These are phyloP conservation scores for Astrocystis sublimbata DNA, from an alignment of 495 filamentous ascomycete species.

Conservation along the genomic window DNA sequence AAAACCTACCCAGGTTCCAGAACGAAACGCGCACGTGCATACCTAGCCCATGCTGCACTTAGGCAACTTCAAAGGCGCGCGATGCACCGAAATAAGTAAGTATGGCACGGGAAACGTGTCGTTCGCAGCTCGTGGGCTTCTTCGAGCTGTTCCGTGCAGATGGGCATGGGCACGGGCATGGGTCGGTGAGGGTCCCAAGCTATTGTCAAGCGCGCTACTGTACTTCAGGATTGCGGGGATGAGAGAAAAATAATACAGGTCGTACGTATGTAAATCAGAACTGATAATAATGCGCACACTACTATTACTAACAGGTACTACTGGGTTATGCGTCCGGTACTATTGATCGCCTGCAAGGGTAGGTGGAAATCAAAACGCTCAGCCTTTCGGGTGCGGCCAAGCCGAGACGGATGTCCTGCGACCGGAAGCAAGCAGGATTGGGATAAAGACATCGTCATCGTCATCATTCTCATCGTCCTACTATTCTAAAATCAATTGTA, in stretches of 20 bases:
- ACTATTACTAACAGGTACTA: too few relatives aligned
- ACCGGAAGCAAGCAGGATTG: background rate
- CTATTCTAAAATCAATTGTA: too few relatives aligned
- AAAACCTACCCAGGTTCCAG: background rate
- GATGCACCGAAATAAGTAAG: background rate
- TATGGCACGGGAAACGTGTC: background rate
- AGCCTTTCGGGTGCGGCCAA: conserved; percentile 10
- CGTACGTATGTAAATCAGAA: too few relatives aligned
- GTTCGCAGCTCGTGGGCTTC: background rate
- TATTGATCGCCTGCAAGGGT: conserved; percentile 6
- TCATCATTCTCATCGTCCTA: too few relatives aligned
- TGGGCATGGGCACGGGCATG: too few relatives aligned
- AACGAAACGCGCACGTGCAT: background rate
- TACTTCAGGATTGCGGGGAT: background rate
- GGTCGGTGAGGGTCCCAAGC: too few relatives aligned
- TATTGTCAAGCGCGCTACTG: too few relatives aligned
- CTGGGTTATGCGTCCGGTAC: background rate
- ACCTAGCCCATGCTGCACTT: background rate
- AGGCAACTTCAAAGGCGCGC: too few relatives aligned
- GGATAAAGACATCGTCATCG: background rate
- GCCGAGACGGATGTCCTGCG: conserved; percentile 1
- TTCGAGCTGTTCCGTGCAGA: background rate
- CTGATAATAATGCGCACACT: too few relatives aligned
- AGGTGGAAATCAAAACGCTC: conserved; percentile 3
- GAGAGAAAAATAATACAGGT: background rate